These are phyloP conservation scores for Fraxinus baroniana DNA, from an alignment of 305 asterid genomes.

Conservation along the genomic window DNA sequence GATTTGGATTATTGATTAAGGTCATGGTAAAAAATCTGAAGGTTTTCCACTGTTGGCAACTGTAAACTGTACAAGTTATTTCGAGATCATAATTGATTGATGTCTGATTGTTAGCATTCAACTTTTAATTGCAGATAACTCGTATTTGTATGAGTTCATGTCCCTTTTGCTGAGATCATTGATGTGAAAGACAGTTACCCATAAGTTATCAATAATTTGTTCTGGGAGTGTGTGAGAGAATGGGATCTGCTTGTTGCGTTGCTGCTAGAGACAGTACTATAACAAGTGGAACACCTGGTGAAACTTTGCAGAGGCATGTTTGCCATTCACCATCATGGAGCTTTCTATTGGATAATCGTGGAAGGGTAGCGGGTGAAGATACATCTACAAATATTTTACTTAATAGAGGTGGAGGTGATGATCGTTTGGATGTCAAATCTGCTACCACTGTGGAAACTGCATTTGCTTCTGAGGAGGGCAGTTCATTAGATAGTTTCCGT, in stretches of 20 bases:
- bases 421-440: slow-evolving; percentile 51
- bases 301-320: slow-evolving; percentile 58
- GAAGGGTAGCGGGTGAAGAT: slow-evolving; percentile 91
- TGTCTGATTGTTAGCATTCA: slow-evolving; percentile 14
- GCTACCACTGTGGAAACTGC: slow-evolving; percentile 57
- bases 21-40: not conserved
- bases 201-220: slow-evolving; percentile 17
- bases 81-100: not conserved
- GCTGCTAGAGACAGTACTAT: slow-evolving; percentile 61
- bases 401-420: slow-evolving; percentile 50
- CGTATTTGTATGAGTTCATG: slow-evolving; percentile 16
- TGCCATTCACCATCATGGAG: slow-evolving; percentile 93
- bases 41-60: not conserved
- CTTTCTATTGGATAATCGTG: slow-evolving; percentile 93
- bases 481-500: slow-evolving; percentile 70
- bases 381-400: slow-evolving; percentile 59
- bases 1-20: slow-evolving; percentile 5
- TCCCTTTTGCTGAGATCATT: slow-evolving; percentile 24
- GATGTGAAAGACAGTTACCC: slow-evolving; percentile 34
- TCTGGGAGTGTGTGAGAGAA: slow-evolving; percentile 40
- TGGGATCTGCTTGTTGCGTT: slow-evolving; percentile 99
- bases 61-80: not conserved
- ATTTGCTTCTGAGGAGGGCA: slow-evolving; percentile 76
- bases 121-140: slow-evolving; percentile 34
- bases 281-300: slow-evolving; percentile 7